A percentile compares a stretch with the other conserved stretches of the same genome.
Conservation (phyloP, 2,329 filamentous ascomycete species). For the Fusarium veterinarium region DNA sequence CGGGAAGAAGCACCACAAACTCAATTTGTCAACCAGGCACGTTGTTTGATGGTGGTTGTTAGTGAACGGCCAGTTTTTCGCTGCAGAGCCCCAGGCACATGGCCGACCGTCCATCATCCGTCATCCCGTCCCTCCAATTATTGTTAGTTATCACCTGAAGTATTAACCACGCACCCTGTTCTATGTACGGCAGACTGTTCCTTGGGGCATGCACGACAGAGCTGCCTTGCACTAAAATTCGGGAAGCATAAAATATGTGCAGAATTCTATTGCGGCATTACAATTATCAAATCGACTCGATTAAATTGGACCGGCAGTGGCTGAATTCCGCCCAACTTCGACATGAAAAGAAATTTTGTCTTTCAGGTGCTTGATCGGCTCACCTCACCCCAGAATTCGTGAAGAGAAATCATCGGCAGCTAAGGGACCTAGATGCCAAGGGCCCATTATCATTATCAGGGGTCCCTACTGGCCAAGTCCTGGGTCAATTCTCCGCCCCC, state of each 20-base stretch:
- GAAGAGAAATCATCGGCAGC: constrained; percentile 23
- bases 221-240: background rate
- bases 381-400: constrained; percentile 37
- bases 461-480: constrained; percentile 15
- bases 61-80: constrained; percentile 12
- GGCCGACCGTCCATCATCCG: constrained; percentile 25
- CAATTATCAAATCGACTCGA: background rate
- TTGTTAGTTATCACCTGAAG: constrained; percentile 5
- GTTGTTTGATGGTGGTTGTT: constrained; percentile 23
- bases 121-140: constrained; percentile 28
- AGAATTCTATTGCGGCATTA: background rate
- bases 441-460: constrained; percentile 25
- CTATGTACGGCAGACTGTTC: background rate
- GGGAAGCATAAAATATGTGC: background rate
- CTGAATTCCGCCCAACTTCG: constrained; percentile 15
- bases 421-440: constrained; percentile 29
- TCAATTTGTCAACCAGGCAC: constrained; percentile 13
- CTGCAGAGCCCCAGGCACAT: constrained; percentile 21
- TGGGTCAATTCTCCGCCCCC: constrained; percentile 26
- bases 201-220: constrained; percentile 38
- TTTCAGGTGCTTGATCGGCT: constrained; percentile 27
- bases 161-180: background rate
- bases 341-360: constrained; percentile 15
- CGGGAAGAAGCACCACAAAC: constrained; percentile 25
- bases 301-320: constrained; percentile 1